A percentile compares a stretch with the other conserved stretches of the same genome.
Conservation (phyloP, 345 rosid species). For the Populus euphratica region DNA sequence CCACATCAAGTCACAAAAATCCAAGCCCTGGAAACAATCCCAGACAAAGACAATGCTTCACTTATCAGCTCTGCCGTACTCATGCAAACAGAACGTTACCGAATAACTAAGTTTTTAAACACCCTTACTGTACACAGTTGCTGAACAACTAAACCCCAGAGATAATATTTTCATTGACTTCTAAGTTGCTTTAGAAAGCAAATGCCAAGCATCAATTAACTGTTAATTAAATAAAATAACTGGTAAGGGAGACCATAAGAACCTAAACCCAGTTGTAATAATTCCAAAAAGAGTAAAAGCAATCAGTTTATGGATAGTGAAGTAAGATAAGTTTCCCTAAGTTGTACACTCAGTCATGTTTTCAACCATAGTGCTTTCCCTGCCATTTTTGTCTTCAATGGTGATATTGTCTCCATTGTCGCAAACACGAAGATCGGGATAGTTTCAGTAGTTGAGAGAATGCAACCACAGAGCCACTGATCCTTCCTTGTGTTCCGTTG, state of each 20-base stretch:
- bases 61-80: too few relatives aligned
- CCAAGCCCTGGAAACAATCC: too few relatives aligned
- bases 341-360: neutral
- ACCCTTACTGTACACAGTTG: neutral
- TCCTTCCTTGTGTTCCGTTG: conserved; percentile 80
- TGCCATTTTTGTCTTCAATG: neutral
- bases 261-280: neutral
- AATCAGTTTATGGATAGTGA: neutral
- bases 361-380: neutral
- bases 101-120: too few relatives aligned
- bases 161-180: too few relatives aligned
- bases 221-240: too few relatives aligned
- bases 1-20: too few relatives aligned
- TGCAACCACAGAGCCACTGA: conserved; percentile 86
- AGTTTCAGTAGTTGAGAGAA: conserved; percentile 80
- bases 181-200: neutral
- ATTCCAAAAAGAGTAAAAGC: neutral
- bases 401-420: conserved; percentile 1
- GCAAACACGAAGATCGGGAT: conserved; percentile 49
- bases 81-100: too few relatives aligned
- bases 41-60: too few relatives aligned
- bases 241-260: neutral
- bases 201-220: neutral
- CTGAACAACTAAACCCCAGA: neutral
- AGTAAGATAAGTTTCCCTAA: neutral